A percentile compares a stretch with the other conserved stretches of the same genome.
phyloP scores from a whole-genome alignment of 2,329 filamentous ascomycete species.

The Diaporthe sp. region DNA sequence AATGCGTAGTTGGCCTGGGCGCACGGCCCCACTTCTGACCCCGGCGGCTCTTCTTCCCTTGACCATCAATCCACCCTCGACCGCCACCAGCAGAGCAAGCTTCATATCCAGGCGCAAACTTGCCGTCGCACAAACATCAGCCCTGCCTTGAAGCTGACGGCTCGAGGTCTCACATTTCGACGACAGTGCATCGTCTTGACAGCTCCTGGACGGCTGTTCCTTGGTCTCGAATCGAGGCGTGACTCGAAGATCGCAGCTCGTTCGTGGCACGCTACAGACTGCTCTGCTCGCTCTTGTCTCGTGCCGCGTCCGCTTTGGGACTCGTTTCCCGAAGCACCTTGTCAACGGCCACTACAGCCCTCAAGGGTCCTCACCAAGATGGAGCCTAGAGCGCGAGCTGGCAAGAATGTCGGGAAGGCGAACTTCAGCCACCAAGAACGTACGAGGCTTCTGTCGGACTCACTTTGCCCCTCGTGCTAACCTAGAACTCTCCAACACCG shows the following conservation, averaged over 20 bases:
- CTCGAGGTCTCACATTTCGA: not conserved
- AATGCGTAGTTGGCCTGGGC: not conserved
- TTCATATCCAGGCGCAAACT: not conserved
- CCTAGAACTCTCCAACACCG: constrained; percentile 20
- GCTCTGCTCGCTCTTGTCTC: not conserved
- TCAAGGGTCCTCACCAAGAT: constrained; percentile 60
- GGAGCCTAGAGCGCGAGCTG: constrained; percentile 82
- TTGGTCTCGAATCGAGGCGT: not conserved
- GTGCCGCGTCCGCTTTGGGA: not conserved
- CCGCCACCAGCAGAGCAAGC: not conserved
- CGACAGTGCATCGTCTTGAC: not conserved
- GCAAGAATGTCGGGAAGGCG: constrained; percentile 86
- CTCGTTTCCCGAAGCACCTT: not conserved
- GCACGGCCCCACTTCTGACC: constrained; percentile 27
- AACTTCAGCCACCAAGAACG: constrained; percentile 82
- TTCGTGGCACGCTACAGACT: constrained; percentile 4
- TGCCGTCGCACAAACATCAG: constrained; percentile 10
- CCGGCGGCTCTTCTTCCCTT: not conserved
- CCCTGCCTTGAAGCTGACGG: constrained; percentile 26
- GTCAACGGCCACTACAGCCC: not conserved
- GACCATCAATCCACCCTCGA: constrained; percentile 19
- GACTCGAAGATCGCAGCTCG: not conserved
- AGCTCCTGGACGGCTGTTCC: too few relatives aligned
- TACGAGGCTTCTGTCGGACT: constrained; percentile 56
- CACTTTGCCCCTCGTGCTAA: constrained; percentile 3